Evolutionary conservation across 495 filamentous ascomycete species (phyloP).

Genomic region (Chaetomidium leptoderma): DNA sequence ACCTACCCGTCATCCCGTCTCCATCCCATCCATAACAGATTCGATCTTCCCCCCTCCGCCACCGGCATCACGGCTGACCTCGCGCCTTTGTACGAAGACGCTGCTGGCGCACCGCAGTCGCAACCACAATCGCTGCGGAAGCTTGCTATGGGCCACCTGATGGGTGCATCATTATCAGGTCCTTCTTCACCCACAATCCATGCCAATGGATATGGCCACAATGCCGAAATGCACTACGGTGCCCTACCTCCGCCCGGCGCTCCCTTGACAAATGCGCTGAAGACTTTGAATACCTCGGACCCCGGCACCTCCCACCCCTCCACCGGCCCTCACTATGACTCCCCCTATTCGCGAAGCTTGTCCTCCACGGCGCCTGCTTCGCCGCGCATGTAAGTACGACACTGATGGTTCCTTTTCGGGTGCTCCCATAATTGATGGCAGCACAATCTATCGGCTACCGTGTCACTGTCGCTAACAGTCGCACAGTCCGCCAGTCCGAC

Average conservation of each 20-base stretch:
- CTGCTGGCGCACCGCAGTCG: conserved; percentile 37
- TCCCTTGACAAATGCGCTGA: conserved; percentile 36
- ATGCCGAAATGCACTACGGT: conserved; percentile 9
- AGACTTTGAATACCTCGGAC: conserved; percentile 34
- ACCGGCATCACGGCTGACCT: conserved; percentile 27
- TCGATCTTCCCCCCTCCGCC: background rate
- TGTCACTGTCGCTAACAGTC: conserved; percentile 22
- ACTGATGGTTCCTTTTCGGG: too few relatives aligned
- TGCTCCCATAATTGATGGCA: background rate
- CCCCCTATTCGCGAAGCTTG: conserved; percentile 47
- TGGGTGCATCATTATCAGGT: conserved; percentile 28
- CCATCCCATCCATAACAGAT: background rate
- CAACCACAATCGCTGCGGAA: conserved; percentile 42
- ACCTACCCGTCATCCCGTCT: background rate
- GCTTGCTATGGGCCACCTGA: conserved; percentile 47
- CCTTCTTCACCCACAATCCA: conserved; percentile 32
- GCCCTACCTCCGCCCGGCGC: conserved; percentile 24
- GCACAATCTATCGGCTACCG: background rate
- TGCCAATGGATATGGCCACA: conserved; percentile 17
- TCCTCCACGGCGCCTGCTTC: conserved; percentile 52
- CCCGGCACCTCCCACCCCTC: conserved; percentile 14
- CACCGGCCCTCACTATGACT: conserved; percentile 36
- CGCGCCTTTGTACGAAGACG: conserved; percentile 19
- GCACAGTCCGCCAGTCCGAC: conserved; percentile 49
- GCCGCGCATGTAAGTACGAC: conserved; percentile 48